Evolutionary conservation across 352 stramenopile genomes (phyloP).

Genomic region (Peronospora destructor): DNA sequence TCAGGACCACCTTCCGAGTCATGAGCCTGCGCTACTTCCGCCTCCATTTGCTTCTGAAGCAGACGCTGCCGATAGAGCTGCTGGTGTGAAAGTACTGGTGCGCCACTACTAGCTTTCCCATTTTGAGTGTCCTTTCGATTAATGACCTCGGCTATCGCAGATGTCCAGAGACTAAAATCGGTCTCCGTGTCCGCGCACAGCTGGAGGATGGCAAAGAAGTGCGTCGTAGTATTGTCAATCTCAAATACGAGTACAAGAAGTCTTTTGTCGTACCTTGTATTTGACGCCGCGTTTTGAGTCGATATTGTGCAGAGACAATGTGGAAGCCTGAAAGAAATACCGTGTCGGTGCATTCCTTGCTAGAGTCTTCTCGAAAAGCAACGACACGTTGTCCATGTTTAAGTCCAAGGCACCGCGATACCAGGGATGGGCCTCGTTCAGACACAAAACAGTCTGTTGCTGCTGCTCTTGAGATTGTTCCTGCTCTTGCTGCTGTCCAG

Average conservation of each 20-base stretch:
- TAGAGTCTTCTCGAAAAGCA: constrained; percentile 77
- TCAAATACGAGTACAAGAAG: not conserved
- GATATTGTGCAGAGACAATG: constrained; percentile 61
- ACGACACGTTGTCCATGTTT: constrained; percentile 64
- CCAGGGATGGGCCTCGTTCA: constrained; percentile 74
- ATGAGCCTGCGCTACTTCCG: constrained; percentile 17
- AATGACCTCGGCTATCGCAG: constrained; percentile 64
- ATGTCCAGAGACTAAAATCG: constrained; percentile 77
- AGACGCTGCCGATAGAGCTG: constrained; percentile 71
- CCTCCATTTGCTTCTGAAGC: constrained; percentile 43
- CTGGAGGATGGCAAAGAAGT: constrained; percentile 18
- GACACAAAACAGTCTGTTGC: constrained; percentile 49
- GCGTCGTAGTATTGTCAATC: constrained; percentile 5
- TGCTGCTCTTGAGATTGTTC: constrained; percentile 23
- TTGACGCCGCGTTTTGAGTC: constrained; percentile 77
- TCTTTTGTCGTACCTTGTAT: constrained; percentile 53
- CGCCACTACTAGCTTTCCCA: constrained; percentile 14
- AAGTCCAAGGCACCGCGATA: constrained; percentile 73
- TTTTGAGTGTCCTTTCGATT: constrained; percentile 59
- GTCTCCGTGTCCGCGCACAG: constrained; percentile 66
- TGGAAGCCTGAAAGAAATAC: constrained; percentile 84
- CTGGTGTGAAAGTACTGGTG: constrained; percentile 53
- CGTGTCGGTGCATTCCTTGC: constrained; percentile 67
- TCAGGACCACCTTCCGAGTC: constrained; percentile 9
- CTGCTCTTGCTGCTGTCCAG: constrained; percentile 17